These are phyloP conservation scores for Dissophora globulifera DNA, from an alignment of 192 early-diverging fungal genomes.

Conservation along the genomic window DNA sequence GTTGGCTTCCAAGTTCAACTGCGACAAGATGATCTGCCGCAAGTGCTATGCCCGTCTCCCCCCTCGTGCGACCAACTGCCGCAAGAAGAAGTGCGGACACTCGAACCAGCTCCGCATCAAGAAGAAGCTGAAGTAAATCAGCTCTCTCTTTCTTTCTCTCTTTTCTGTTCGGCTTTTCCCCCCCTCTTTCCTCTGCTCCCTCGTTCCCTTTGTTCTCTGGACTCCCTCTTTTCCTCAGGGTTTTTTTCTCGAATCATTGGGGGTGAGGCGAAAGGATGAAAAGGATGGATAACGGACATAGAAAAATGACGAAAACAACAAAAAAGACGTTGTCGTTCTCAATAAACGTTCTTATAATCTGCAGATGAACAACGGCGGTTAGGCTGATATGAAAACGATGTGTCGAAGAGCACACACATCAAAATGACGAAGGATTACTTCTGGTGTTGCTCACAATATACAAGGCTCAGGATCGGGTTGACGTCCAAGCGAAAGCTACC, in stretches of 20 bases:
- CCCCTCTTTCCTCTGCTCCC: no score
- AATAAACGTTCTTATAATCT: no score
- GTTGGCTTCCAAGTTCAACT: constrained; percentile 99
- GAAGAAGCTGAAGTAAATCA: constrained; percentile 95
- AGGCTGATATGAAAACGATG: no score
- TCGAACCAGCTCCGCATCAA: constrained; percentile 99
- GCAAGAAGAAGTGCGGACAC: constrained; percentile 99
- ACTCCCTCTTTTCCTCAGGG: background rate
- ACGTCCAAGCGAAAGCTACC: no score
- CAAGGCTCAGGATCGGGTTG: no score
- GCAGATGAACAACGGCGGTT: no score
- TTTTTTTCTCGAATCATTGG: background rate
- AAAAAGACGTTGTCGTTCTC: no score
- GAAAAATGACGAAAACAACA: background rate
- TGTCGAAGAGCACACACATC: no score
- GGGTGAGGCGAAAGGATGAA: background rate
- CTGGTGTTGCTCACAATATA: no score
- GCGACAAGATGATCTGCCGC: constrained; percentile 99
- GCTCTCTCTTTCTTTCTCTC: background rate
- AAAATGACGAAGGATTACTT: no score
- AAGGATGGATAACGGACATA: background rate
- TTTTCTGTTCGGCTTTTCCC: no score
- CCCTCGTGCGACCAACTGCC: constrained; percentile 99
- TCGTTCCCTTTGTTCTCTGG: no score
- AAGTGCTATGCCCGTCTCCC: constrained; percentile 99